Conservation (phyloP, 345 rosid genomes). For the Lepidium africanum region DNA sequence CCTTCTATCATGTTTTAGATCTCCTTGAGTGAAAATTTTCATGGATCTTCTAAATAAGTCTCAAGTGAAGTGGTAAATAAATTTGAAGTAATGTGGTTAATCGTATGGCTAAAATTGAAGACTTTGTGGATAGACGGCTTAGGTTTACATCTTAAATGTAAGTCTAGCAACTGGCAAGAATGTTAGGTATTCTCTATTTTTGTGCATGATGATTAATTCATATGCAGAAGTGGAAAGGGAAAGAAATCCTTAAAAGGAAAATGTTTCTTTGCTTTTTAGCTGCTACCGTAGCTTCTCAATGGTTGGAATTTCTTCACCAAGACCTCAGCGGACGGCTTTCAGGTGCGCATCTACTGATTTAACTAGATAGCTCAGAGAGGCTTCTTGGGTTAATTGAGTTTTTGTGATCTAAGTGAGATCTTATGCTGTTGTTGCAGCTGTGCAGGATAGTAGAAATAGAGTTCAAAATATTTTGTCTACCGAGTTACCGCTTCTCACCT, state of each 20-base stretch:
- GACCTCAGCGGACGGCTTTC: slow-evolving; percentile 85
- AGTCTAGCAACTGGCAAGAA: neutral
- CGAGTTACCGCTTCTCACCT: slow-evolving; percentile 59
- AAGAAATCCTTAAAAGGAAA: slow-evolving; percentile 23
- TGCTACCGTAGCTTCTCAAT: slow-evolving; percentile 86
- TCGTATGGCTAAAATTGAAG: neutral
- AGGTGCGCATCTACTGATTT: slow-evolving; percentile 33
- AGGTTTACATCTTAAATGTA: neutral
- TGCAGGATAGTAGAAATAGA: slow-evolving; percentile 79
- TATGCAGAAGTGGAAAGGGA: slow-evolving; percentile 18
- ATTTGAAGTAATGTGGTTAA: neutral
- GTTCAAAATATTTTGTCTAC: slow-evolving; percentile 59
- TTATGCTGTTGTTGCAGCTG: slow-evolving; percentile 46
- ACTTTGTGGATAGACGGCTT: neutral
- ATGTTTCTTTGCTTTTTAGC: slow-evolving; percentile 45
- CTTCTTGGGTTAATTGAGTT: neutral
- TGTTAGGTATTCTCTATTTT: neutral
- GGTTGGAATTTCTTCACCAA: slow-evolving; percentile 93
- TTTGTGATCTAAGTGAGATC: slow-evolving; percentile 5
- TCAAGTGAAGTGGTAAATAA: neutral
- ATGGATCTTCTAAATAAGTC: neutral
- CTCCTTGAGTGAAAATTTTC: neutral
- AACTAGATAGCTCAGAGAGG: neutral
- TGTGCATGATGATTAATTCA: slow-evolving; percentile 12
- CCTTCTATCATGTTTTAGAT: slow-evolving; percentile 10